Percentiles rank a stretch among this genome's conserved stretches.
These are phyloP conservation scores for Podospora pseudocomata DNA, from an alignment of 495 filamentous ascomycete species.

Conservation along the genomic window DNA sequence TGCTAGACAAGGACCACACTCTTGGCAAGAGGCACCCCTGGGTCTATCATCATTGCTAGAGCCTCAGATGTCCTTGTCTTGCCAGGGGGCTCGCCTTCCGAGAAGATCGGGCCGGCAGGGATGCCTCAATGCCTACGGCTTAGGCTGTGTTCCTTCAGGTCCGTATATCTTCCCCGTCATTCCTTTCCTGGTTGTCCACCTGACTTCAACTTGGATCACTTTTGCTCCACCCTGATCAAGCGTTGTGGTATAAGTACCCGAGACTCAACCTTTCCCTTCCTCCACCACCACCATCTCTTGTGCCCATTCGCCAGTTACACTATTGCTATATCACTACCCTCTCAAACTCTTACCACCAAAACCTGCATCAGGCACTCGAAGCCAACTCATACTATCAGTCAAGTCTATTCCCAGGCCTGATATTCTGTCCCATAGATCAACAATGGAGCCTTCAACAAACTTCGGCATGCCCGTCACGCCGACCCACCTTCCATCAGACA, in stretches of 20 bases:
- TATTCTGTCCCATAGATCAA: neutral
- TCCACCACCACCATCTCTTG: neutral
- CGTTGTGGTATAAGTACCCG: neutral
- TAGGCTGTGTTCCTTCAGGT: neutral
- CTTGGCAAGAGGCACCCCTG: neutral
- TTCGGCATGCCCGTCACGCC: slow-evolving; percentile 5
- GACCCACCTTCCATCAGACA: neutral
- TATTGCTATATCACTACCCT: too few species aligned
- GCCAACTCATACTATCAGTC: too few species aligned
- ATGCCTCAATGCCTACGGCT: neutral
- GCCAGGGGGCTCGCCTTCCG: neutral
- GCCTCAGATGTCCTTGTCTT: neutral
- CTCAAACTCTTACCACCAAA: too few species aligned
- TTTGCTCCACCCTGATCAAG: neutral
- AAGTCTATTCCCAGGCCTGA: too few species aligned
- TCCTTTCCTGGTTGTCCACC: neutral
- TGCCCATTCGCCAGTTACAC: neutral
- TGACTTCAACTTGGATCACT: neutral
- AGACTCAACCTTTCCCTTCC: neutral
- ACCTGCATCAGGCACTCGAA: too few species aligned
- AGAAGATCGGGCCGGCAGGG: neutral
- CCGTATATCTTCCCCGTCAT: neutral
- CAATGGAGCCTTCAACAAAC: neutral
- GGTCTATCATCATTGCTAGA: neutral
- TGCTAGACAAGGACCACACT: slow-evolving; percentile 9